phyloP scores from a whole-genome alignment of 169 alveolate genomes.

The Hepatocystis sp. region DNA sequence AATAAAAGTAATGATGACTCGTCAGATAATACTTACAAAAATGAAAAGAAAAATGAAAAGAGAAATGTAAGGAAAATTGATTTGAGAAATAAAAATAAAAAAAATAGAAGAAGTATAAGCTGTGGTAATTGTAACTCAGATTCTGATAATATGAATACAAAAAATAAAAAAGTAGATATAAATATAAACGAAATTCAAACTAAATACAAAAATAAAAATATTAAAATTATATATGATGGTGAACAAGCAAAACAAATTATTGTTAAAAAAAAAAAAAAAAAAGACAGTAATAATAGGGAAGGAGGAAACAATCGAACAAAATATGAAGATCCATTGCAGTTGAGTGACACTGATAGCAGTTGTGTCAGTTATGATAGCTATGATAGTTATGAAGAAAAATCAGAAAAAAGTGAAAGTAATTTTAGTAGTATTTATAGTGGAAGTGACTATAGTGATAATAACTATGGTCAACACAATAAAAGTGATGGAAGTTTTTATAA shows the following conservation, averaged over 20 bases:
- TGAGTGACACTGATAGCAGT: too few species aligned
- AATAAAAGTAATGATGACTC: conserved; percentile 20
- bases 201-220: conserved; percentile 52
- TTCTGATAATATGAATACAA: background rate
- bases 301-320: background rate
- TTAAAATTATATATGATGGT: conserved; percentile 68
- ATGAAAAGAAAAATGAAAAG: conserved; percentile 1
- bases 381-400: too few species aligned
- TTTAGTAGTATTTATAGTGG: too few species aligned
- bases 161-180: conserved; percentile 43
- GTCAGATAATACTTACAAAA: conserved; percentile 11
- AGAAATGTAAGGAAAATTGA: conserved; percentile 13
- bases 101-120: conserved; percentile 56
- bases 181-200: conserved; percentile 56
- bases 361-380: too few species aligned
- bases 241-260: conserved; percentile 22
- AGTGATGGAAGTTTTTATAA: too few species aligned
- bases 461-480: too few species aligned
- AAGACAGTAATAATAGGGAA: background rate
- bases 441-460: too few species aligned
- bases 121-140: conserved; percentile 42
- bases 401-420: too few species aligned
- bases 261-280: conserved; percentile 12
- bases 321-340: too few species aligned
- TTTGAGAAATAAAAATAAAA: conserved; percentile 12